Base-by-base conservation (phyloP, 805 yeast genomes). In the Candida railenensis region DNA sequence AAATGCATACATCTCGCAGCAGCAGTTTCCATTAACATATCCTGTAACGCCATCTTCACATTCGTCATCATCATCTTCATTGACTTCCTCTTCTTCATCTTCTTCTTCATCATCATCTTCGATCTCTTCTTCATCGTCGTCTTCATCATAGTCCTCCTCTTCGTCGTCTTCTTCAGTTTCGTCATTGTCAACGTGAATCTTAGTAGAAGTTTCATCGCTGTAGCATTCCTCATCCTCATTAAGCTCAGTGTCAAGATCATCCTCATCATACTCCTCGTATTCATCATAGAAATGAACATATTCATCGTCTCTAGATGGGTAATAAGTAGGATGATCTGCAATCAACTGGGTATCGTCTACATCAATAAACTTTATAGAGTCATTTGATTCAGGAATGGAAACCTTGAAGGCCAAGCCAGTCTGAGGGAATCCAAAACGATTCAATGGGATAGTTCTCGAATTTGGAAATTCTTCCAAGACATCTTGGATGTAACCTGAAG, bases 361-460 rank as follows among this genome's bases (percentile, higher is more conserved):
- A 18, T 12, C n/a, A 9, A 25, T 16, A 15, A 40, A 40, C 22
- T 11, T 21, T 14, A 40, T 22, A 3, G 39, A 36, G 39, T 30
- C 34, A 28, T 20, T 25, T n/a, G 20, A n/a, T 3, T 40, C 43
- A 18, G 37, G 25, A 20, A 40, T 30, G 34, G 14, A 12, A 28
- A 62, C 45, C 14, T 42, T 50, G 44, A 58, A 65, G 19, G 44
- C 32, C 37, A 62, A 54, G 14, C 54, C 61, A 20, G 66, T 42
- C 28, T 45, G 40, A 2, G 67, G 60, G 18, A 50, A 36, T 7
- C 46, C 55, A 50, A 66, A 66, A 11, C 54, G 51, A 1, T 34
- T 39, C 34, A 62, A 53, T 11, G 41, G 39, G 8, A 37, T 12
- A 4, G 53, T 53, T 39, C 49, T 55, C 18, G 56, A 55, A 33